Evolutionary conservation across 2,329 filamentous ascomycete species (phyloP).

Genomic region (Aspergillus sp.): DNA sequence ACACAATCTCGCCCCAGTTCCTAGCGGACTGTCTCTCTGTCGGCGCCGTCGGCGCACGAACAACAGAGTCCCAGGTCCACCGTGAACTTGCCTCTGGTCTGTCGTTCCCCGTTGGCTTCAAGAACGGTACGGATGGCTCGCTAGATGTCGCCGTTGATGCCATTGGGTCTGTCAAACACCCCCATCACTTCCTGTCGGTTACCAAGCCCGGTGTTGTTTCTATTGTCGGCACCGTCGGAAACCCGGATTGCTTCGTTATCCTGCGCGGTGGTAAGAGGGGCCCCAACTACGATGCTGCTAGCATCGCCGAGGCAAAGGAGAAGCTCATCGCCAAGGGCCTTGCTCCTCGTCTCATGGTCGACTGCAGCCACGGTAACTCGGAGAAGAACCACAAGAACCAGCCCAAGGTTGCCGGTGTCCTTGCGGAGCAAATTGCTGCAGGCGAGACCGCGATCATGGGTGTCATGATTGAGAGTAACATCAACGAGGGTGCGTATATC

Average conservation of each 20-base stretch:
- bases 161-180: conserved; percentile 86
- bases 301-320: conserved; percentile 79
- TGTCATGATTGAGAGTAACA: conserved; percentile 98
- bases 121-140: conserved; percentile 95
- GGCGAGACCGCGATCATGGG: conserved; percentile 91
- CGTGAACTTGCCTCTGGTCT: conserved; percentile 90
- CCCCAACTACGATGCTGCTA: conserved; percentile 87
- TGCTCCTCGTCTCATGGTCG: conserved; percentile 83
- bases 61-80: conserved; percentile 94
- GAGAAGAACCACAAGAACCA: conserved; percentile 97
- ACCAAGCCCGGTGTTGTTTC: conserved; percentile 95
- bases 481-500: conserved; percentile 72
- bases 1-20: conserved; percentile 97
- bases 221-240: conserved; percentile 90
- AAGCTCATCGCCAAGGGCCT: conserved; percentile 74
- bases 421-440: conserved; percentile 80
- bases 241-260: conserved; percentile 97
- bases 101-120: conserved; percentile 98
- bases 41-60: conserved; percentile 91
- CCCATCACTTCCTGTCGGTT: conserved; percentile 95
- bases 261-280: conserved; percentile 88
- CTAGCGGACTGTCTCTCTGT: conserved; percentile 87
- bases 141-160: conserved; percentile 90
- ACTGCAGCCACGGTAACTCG: conserved; percentile 97
- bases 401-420: conserved; percentile 79